Evolutionary conservation across 2,329 filamentous ascomycete species (phyloP), one percentile per base, ranked within the genome.

Genomic region (Alternaria novae-zelandiae): DNA sequence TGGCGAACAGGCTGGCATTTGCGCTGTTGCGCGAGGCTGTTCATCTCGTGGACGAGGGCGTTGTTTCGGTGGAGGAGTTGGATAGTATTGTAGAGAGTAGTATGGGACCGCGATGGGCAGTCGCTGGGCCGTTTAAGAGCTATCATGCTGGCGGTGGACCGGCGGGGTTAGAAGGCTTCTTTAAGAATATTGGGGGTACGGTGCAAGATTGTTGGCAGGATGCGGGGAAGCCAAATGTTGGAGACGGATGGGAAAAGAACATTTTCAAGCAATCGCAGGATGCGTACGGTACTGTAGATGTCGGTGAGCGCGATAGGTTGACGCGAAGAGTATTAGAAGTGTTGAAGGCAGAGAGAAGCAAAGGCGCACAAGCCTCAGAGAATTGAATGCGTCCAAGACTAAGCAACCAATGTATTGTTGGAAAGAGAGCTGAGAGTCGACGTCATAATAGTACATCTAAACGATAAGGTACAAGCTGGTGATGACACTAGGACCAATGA

Each of bases 401-500:
- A 9, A 7, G 25, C 17, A 12, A 49, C 3, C 4, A 49, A 8
- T 36, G 7, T 21, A 23, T n/a, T 20, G 9, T n/a, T 32, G 20
- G 20, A 4, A 21, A 41, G 8, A 21, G 23, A 23, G n/a, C 12
- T 36, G 13, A 10, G 32, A 51, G 1, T 41, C 49, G 12, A 25
- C 12, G 13, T 25, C 17, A n/a, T 26, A 25, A 12, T 44, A 20
- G 13, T 53, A 45, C 54, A 12, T 51, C 50, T 71, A 84, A 30
- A 84, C 81, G 61, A 86, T 80, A 53, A 86, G 70, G 73, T 86
- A 87, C 70, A 86, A 74, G 58, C 82, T 83, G 51, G 84, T 85
- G 46, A 87, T 74, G 32, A 92, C 76, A 78, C 90, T 92, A 2
- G 91, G 91, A 0, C 90, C 91, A 3, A 90, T 90, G 63, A 92